phyloP scores from a whole-genome alignment of 768 basidiomycete genomes.

The Clavulina sp. region DNA sequence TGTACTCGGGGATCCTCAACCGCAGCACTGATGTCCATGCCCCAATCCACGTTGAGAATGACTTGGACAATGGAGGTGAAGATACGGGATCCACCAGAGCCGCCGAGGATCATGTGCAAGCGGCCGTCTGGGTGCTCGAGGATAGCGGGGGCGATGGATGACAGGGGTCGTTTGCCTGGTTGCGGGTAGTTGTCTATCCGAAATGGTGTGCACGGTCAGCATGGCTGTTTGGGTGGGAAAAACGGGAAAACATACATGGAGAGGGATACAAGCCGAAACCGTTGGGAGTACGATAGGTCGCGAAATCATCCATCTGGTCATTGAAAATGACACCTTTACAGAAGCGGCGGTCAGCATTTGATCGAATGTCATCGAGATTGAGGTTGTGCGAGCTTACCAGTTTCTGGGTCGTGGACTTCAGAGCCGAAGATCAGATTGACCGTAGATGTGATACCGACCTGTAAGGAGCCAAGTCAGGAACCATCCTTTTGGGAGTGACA shows the following conservation, averaged over 20 bases:
- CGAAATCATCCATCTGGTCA: constrained; percentile 92
- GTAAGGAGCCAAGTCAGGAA: too few species aligned
- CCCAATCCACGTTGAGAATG: constrained; percentile 48
- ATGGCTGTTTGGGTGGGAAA: too few species aligned
- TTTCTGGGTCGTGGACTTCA: constrained; percentile 66
- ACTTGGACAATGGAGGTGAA: constrained; percentile 66
- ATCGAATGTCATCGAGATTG: not conserved
- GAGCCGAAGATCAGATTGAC: constrained; percentile 87
- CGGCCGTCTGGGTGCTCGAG: constrained; percentile 59
- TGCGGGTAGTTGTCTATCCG: constrained; percentile 69
- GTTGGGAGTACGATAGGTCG: constrained; percentile 68
- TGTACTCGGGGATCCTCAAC: constrained; percentile 78
- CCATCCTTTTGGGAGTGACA: too few species aligned
- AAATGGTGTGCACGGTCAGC: not conserved
- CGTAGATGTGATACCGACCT: constrained; percentile 60
- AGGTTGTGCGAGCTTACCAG: too few species aligned
- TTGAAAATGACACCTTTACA: constrained; percentile 84
- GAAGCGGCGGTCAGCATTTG: constrained; percentile 24
- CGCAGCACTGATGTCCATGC: constrained; percentile 57
- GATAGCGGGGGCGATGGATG: constrained; percentile 68
- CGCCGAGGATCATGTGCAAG: constrained; percentile 60
- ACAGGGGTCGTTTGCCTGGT: constrained; percentile 76
- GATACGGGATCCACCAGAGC: constrained; percentile 76
- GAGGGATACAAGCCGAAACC: constrained; percentile 69
- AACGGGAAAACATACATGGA: constrained; percentile 47